Evolutionary conservation across 169 alveolate species (phyloP), one percentile per base, ranked within the genome.

Genomic region (Amoebophrya sp.): DNA sequence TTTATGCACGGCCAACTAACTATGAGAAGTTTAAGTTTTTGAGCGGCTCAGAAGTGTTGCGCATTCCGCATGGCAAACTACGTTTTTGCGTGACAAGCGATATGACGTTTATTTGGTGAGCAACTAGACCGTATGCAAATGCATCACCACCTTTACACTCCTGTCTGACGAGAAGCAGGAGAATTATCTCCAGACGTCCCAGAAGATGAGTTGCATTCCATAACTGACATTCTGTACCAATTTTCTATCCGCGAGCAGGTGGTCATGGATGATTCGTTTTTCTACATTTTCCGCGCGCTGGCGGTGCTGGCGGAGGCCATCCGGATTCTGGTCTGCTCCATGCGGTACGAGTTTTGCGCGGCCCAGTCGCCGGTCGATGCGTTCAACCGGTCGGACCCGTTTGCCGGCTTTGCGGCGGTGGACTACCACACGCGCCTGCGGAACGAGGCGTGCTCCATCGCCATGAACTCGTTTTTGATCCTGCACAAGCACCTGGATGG

Each of bases 281-380:
- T 66, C 83, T 66, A 66, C 83, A n/a, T n/a, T 18, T 66, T 66
- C 83, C 83, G 83, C 32, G 83, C 83, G 39, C 35, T 66, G 12
- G 83, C 83, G 10, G 32, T 66, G 83, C 83, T 66, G 2, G 83
- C 83, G 35, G 83, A 66, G 83, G 83, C 83, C 32, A 25, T 66
- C 18, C 83, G 83, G 39, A 2, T 66, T 2, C 1, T 66, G 83
- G 32, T 66, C 10, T 66, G 83, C 83, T 25, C 38, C 83, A 66
- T 66, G 83, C 83, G 83, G 39, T 66, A 25, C 83, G 83, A 66
- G 83, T 66, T 25, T 66, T 66, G 83, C 35, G 83, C 83, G 32
- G 83, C 38, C 29, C 1, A 2, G 29, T 7, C 38, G 2, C 1
- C 32, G 2, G 29, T 7, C 32, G 35, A 66, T 2, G 35, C 35